Percentiles rank a stretch among this genome's conserved stretches.
These are phyloP conservation scores for Colletotrichum gigasporum DNA, from an alignment of 2,329 filamentous ascomycete genomes.

Conservation along the genomic window DNA sequence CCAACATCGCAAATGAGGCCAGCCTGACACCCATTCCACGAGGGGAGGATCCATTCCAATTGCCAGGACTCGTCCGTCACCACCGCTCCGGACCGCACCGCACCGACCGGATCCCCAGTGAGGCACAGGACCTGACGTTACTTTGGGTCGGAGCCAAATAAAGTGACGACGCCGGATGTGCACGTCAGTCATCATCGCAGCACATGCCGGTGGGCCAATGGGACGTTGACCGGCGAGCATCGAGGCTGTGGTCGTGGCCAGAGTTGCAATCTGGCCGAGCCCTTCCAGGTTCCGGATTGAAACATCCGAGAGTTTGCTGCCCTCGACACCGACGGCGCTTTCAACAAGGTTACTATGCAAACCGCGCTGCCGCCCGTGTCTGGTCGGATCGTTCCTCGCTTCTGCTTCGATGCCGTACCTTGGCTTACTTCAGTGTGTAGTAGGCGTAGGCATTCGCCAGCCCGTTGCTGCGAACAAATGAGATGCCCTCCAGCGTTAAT, in stretches of 20 bases:
- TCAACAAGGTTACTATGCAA: slow-evolving; percentile 18
- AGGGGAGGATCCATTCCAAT: slow-evolving; percentile 15
- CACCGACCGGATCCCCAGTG: not conserved
- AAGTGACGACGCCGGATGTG: not conserved
- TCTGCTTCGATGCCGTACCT: too few relatives aligned
- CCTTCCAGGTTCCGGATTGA: slow-evolving; percentile 9
- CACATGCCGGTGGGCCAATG: not conserved
- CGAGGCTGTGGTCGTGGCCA: not conserved
- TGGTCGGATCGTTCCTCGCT: not conserved
- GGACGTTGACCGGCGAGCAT: not conserved
- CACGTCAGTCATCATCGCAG: slow-evolving; percentile 1
- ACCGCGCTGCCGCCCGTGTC: not conserved
- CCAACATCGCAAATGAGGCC: slow-evolving; percentile 1
- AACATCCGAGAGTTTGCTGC: slow-evolving; percentile 13
- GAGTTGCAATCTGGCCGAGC: slow-evolving; percentile 12
- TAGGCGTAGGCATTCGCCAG: too few relatives aligned
- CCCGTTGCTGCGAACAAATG: not conserved
- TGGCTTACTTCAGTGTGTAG: too few relatives aligned
- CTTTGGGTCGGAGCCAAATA: not conserved
- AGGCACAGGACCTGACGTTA: not conserved
- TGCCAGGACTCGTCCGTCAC: not conserved
- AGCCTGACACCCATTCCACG: slow-evolving; percentile 21
- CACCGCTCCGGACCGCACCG: not conserved
- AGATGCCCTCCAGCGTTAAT: too few relatives aligned
- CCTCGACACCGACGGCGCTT: not conserved